Percentiles rank a stretch among this genome's conserved stretches.
These are phyloP conservation scores for Rhizopus stolonifer DNA, from an alignment of 371 early-diverging fungal species.

Conservation along the genomic window DNA sequence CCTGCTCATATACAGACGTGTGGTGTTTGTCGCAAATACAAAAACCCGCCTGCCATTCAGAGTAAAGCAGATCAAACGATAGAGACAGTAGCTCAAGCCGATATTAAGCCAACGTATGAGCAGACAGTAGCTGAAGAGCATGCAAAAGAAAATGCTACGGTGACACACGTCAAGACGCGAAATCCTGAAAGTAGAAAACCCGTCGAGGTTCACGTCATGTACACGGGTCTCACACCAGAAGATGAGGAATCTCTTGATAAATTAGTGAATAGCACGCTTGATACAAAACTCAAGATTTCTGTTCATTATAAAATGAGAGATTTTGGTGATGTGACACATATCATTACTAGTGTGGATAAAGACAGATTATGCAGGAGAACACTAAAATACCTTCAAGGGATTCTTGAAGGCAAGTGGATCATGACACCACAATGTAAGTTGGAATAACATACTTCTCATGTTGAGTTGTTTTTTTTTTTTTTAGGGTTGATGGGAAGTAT, in stretches of 20 bases:
- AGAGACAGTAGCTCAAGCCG: neutral
- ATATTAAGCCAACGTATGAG: neutral
- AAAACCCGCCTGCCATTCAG: neutral
- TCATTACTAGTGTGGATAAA: constrained; percentile 34
- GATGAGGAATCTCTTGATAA: constrained; percentile 15
- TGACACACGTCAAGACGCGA: neutral
- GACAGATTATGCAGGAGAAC: constrained; percentile 29
- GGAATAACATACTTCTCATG: neutral
- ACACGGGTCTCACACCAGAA: constrained; percentile 12
- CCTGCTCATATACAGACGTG: constrained; percentile 10
- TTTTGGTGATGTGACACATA: constrained; percentile 31
- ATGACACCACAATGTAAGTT: constrained; percentile 35
- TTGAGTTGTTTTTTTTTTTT: neutral
- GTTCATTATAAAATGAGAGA: constrained; percentile 21
- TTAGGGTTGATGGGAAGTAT: constrained; percentile 38
- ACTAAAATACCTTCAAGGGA: constrained; percentile 37
- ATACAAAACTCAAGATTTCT: constrained; percentile 16
- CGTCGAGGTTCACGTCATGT: constrained; percentile 13
- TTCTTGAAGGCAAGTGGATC: constrained; percentile 43
- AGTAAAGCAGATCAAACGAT: neutral
- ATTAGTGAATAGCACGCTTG: constrained; percentile 7
- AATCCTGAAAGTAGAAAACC: neutral
- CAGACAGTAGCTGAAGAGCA: constrained; percentile 1
- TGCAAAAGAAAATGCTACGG: neutral
- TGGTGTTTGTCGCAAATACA: constrained; percentile 13